Percentiles rank a stretch among this genome's conserved stretches.
These are phyloP conservation scores for Solanum piurae DNA, from an alignment of 257 asterid species.

Conservation along the genomic window DNA sequence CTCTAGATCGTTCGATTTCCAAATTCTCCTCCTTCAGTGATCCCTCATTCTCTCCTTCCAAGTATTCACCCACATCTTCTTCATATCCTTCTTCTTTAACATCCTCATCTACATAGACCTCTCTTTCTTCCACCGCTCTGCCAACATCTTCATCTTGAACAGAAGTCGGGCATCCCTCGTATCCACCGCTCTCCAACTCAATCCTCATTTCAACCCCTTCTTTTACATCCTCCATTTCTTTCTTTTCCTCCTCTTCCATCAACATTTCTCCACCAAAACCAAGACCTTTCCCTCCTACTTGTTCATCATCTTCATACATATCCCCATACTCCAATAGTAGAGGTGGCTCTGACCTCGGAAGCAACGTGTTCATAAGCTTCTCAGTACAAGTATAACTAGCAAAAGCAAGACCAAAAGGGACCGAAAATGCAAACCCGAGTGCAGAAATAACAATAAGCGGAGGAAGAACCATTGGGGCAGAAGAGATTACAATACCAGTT, in stretches of 20 bases:
- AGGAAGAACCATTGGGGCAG: slow-evolving; percentile 65
- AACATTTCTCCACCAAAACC: background rate
- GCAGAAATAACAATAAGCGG: slow-evolving; percentile 48
- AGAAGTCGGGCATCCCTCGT: background rate
- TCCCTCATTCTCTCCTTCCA: background rate
- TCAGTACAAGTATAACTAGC: slow-evolving; percentile 61
- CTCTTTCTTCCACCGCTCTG: background rate
- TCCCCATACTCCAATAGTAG: slow-evolving; percentile 8
- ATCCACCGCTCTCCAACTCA: slow-evolving; percentile 1
- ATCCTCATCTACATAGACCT: background rate
- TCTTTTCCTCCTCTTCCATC: slow-evolving; percentile 5
- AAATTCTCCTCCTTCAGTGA: background rate
- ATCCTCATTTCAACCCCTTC: slow-evolving; percentile 16
- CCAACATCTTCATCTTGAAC: background rate
- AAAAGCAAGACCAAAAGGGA: slow-evolving; percentile 49
- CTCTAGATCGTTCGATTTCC: background rate
- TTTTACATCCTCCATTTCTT: background rate
- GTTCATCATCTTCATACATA: background rate
- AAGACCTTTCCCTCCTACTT: background rate
- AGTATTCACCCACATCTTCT: background rate
- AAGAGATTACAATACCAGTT: slow-evolving; percentile 48
- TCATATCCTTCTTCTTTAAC: background rate
- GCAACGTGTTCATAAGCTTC: slow-evolving; percentile 56
- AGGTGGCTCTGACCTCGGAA: slow-evolving; percentile 19
- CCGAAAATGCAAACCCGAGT: slow-evolving; percentile 39